Base-by-base conservation (phyloP, 2,329 filamentous ascomycete species). In the Mycogone perniciosa region DNA sequence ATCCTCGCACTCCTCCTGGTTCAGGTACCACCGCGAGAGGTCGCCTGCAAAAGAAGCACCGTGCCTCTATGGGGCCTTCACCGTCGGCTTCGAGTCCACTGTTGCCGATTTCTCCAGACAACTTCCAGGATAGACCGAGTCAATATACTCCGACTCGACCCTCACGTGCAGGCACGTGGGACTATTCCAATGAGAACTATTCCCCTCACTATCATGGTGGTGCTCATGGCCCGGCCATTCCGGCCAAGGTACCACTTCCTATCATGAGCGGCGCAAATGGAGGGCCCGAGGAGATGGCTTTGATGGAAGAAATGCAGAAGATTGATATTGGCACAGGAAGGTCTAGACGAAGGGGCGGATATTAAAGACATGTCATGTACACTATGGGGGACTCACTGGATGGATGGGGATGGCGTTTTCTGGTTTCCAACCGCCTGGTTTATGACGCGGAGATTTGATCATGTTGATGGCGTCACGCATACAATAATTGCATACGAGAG, bases 241-340 rank as follows among this genome's bases (percentile, higher is more conserved):
- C 86, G 4, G 83, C 84, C n/a, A 89, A 89, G 67, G 71, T 88
- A 7, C 84, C 85, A 1, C 65, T 86, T 26, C 62, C 63, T 29
- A 49, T 66, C n/a, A 76, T 73, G 70, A 76, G 71, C 55, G 73
- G 70, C 31, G 67, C 65, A 5, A 67, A 69, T 33, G 70, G 65
- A 46, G 68, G 64, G 11, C 66, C 68, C 29, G 76, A 76, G 51
- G 73, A 80, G 55, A 74, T 76, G 66, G 80, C 84, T 20, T 68
- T 91, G 47, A 78, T 86, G 67, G 75, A 88, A 56, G 87, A 91
- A 68, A 79, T 91, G 75, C 82, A 77, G 59, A 73, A 74, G 44
- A 85, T 86, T 54, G 81, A 86, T 59, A 77, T 86, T 56, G 82
- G 82, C n/a, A 71, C 72, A 27, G 82, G 81, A 4, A 71, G 81